Percentiles rank a stretch among this genome's conserved stretches.
These are phyloP conservation scores for Agrostemma githago DNA, from an alignment of 148 eudicot genomes.

Conservation along the genomic window DNA sequence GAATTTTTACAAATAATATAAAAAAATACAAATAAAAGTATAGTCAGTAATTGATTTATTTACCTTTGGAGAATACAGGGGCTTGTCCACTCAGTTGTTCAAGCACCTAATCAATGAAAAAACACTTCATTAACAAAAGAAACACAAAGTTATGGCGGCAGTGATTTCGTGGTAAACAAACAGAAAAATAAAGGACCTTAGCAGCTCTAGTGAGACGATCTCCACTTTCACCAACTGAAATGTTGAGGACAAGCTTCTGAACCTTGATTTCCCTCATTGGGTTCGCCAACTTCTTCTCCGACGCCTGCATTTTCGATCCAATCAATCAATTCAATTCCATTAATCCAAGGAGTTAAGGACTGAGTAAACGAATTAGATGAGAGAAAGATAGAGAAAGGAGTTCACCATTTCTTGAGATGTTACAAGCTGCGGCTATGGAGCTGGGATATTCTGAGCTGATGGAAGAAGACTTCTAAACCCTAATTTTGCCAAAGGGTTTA, in stretches of 20 bases:
- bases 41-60: not conserved
- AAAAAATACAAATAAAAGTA: not conserved
- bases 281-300: conserved; percentile 66
- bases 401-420: conserved; percentile 17
- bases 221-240: conserved; percentile 71
- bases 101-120: conserved; percentile 37
- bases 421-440: not conserved
- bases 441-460: not conserved
- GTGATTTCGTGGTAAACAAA: not conserved
- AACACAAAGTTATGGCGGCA: no score
- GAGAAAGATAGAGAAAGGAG: not conserved
- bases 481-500: conserved; percentile 17
- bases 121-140: not conserved
- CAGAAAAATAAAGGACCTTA: conserved; percentile 26
- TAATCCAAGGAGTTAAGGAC: not conserved
- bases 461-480: conserved; percentile 8
- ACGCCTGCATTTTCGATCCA: conserved; percentile 32
- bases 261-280: conserved; percentile 80
- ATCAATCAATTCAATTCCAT: not conserved
- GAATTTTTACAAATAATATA: not conserved
- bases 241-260: conserved; percentile 75
- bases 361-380: not conserved
- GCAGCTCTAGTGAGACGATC: conserved; percentile 74
- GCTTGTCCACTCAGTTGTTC: conserved; percentile 76
- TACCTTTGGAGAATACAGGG: conserved; percentile 75